Evolutionary conservation across 257 asterid species (phyloP), one percentile per base, ranked within the genome.

Genomic region (Solanum neorickii): DNA sequence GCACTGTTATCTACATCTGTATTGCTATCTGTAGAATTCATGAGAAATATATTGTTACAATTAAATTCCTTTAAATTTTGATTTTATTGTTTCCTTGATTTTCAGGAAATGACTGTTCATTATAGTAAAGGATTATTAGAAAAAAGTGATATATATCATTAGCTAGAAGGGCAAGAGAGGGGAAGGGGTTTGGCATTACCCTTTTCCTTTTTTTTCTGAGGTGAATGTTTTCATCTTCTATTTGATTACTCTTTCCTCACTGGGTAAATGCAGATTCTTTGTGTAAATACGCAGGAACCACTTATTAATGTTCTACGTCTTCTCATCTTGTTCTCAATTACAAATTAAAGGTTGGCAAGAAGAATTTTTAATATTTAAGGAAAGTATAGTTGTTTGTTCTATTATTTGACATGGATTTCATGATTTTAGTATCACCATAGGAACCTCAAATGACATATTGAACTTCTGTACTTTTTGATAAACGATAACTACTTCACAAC

Each of bases 401-500:
- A 33, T 80, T n/a, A 12, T 47, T 35, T 47, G 68, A 29, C 84
- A 10, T 80, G 85, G 29, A 60, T 15, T 75, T 56, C 39, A 47
- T 76, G 66, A 16, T 86, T 41, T 35, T 21, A 56, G 23, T 86
- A n/a, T 6, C 59, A 33, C 70, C 68, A 44, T n/a, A 27, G 47
- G 49, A 65, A 84, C 68, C 68, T 78, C 84, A 46, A 29, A 41
- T 80, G 44, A 80, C 15, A 29, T 80, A 9, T 49, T 80, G 20
- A 80, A 77, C 80, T 88, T 87, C 86, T 56, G 77, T 31, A 85
- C 52, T 65, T 87, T 89, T 86, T 82, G 80, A 88, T 93, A 95
- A 98, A 96, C 94, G 96, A 90, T 98, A 97, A 91, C 87, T 97
- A 83, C 98, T 97, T 92, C 98, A 95, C 90, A 95, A 95, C 95